Base-by-base conservation (phyloP, 2,329 filamentous ascomycete genomes). In the Geoglossum cookeanum region DNA sequence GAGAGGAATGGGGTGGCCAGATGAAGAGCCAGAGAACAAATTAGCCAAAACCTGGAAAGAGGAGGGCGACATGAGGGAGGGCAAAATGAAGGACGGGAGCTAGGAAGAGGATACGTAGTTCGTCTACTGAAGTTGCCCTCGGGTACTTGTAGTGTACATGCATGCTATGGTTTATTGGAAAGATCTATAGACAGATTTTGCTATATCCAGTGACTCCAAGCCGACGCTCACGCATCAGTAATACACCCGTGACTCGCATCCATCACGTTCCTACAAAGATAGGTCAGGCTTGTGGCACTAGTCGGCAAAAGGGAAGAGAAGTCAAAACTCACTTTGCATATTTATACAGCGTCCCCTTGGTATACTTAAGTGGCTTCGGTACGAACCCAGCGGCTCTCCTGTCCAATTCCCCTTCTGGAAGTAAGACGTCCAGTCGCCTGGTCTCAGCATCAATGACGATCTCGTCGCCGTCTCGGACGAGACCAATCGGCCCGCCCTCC, bases 41-140 rank as follows among this genome's bases (percentile, higher is more conserved):
- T 70, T 90, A 32, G 87, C 85, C 0, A 86, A 91, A 69, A 95
- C 89, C 1, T 97, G 87, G 84, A 73, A 78, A 39, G 69, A 71
- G 61, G 80, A 80, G 64, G 78, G 78, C 0, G 68, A 67, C 0
- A 73, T 72, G 60, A 66, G 69, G 37, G 77, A 78, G 62, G 80
- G 80, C 2, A 74, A 72, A 61, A 81, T 79, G 73, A 71, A 76
- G 53, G 80, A 83, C 65, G 78, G 76, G 30, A 81, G 77, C 58
- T 77, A 75, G 68, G 75, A 81, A 49, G 76, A 75, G 62, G 79
- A 83, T 66, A 44, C 49, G 11, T 53, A 53, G 30, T 30, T 22
- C 8, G 30, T 15, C 33, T 11, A 30, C 29, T 15, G 15, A 15
- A 42, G 7, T 22, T 32, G 30, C 30, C n/a, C 11, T 53, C 29